Evolutionary conservation across 2,329 filamentous ascomycete genomes (phyloP).

Genomic region (Nemania diffusa): DNA sequence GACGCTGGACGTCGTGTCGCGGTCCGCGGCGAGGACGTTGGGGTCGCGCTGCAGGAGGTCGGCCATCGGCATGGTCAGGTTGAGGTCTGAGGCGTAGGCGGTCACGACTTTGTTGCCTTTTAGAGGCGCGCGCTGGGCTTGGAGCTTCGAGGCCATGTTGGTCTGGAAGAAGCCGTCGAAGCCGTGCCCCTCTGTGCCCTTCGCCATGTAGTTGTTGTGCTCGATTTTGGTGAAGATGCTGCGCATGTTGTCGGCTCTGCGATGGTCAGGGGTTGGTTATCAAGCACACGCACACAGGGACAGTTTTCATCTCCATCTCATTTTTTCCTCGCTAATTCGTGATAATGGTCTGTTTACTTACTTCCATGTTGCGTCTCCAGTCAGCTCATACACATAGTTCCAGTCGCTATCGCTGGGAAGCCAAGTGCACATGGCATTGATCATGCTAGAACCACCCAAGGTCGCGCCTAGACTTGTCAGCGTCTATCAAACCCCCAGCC

Average conservation of each 20-base stretch:
- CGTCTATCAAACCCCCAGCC: background rate
- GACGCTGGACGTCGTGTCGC: constrained; percentile 33
- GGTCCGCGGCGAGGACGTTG: constrained; percentile 30
- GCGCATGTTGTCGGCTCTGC: constrained; percentile 35
- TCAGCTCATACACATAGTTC: constrained; percentile 40
- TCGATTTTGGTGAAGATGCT: constrained; percentile 36
- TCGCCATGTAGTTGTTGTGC: constrained; percentile 39
- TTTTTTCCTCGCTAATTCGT: background rate
- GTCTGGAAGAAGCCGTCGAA: constrained; percentile 38
- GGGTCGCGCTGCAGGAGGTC: constrained; percentile 36
- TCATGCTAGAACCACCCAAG: constrained; percentile 45
- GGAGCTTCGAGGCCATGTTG: constrained; percentile 28
- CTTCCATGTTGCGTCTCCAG: constrained; percentile 41
- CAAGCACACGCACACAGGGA: no score
- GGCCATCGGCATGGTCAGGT: constrained; percentile 24
- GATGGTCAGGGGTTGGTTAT: constrained; percentile 3
- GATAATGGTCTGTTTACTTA: constrained; percentile 16
- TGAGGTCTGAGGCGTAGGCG: constrained; percentile 23
- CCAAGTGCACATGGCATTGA: constrained; percentile 37
- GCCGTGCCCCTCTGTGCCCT: constrained; percentile 35
- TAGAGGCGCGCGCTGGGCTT: constrained; percentile 24
- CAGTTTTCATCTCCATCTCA: no score
- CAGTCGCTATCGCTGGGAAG: constrained; percentile 41
- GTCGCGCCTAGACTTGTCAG: constrained; percentile 33
- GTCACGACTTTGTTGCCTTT: constrained; percentile 29